Evolutionary conservation across 805 yeast genomes (phyloP).

Genomic region (Grigorovia humatica): DNA sequence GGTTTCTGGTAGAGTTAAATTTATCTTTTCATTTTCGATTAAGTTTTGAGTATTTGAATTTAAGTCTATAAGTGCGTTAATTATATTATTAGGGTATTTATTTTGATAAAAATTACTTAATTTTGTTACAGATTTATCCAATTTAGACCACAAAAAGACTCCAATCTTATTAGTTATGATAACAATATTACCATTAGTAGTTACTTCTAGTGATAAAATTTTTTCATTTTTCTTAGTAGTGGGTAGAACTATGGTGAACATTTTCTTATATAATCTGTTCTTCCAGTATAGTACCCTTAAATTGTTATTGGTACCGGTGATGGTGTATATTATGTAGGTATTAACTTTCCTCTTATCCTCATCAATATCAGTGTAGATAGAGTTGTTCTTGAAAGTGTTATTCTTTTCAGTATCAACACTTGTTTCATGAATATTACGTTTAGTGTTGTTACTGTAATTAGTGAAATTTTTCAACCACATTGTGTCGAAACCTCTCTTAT

Average conservation of each 20-base stretch:
- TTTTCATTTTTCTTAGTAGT: slow-evolving; percentile 5
- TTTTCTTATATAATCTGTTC: slow-evolving; percentile 17
- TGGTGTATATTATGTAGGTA: background rate
- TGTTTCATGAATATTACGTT: background rate
- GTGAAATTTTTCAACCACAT: slow-evolving; percentile 12
- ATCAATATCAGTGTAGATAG: background rate
- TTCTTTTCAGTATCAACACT: background rate
- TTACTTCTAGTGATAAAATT: slow-evolving; percentile 13
- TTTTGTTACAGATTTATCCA: background rate
- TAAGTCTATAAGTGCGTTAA: slow-evolving; percentile 13
- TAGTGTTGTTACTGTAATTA: background rate
- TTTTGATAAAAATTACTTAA: slow-evolving; percentile 16
- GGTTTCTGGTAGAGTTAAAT: background rate
- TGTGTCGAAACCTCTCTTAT: slow-evolving; percentile 21
- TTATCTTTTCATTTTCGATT: background rate
- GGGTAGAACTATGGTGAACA: slow-evolving; percentile 14
- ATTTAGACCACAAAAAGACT: slow-evolving; percentile 15
- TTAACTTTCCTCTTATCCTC: background rate
- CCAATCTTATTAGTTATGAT: slow-evolving; percentile 14
- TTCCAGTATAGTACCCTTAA: slow-evolving; percentile 23
- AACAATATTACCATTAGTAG: slow-evolving; percentile 9
- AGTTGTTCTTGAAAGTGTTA: background rate
- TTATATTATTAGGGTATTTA: slow-evolving; percentile 15
- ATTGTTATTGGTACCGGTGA: slow-evolving; percentile 2
- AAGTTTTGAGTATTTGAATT: background rate